phyloP scores from a whole-genome alignment of 768 basidiomycete species.

The Mycena kentingensis region DNA sequence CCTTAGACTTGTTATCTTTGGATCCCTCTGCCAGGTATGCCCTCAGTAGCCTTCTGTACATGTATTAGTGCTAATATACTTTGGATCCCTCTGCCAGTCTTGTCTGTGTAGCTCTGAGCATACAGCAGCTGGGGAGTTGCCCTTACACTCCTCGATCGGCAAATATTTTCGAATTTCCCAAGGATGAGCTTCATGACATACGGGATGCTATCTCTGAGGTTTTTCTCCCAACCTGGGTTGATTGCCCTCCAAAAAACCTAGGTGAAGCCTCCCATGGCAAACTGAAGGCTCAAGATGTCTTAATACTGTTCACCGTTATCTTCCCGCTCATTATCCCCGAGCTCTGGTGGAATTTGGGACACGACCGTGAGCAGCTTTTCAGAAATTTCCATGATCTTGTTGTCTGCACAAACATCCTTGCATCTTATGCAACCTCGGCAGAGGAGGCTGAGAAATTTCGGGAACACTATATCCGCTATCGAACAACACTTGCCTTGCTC shows the following conservation, averaged over 20 bases:
- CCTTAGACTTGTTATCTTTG: no score
- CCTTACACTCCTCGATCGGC: background rate
- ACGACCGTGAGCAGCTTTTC: background rate
- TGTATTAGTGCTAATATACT: no score
- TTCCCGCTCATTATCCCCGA: slow-evolving; percentile 13
- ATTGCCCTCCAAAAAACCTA: slow-evolving; percentile 19
- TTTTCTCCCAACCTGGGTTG: slow-evolving; percentile 18
- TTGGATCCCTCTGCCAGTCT: no score
- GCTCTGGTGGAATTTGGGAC: slow-evolving; percentile 8
- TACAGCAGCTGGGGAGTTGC: no score
- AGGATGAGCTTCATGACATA: background rate
- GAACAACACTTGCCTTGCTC: slow-evolving; percentile 18
- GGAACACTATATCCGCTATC: slow-evolving; percentile 9
- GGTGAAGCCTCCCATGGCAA: slow-evolving; percentile 25
- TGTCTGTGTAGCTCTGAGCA: no score
- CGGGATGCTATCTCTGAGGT: slow-evolving; percentile 4
- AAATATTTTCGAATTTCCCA: background rate
- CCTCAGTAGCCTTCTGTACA: no score
- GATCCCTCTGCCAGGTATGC: no score
- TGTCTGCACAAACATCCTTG: slow-evolving; percentile 13
- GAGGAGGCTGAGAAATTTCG: slow-evolving; percentile 3
- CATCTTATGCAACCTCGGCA: slow-evolving; percentile 10
- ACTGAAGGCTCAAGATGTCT: slow-evolving; percentile 21
- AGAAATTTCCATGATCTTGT: slow-evolving; percentile 14
- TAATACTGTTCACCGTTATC: slow-evolving; percentile 10